A percentile compares a stretch with the other conserved stretches of the same genome.
These are phyloP conservation scores for Clarireedia monteithiana DNA, from an alignment of 2,329 filamentous ascomycete species.

Conservation along the genomic window DNA sequence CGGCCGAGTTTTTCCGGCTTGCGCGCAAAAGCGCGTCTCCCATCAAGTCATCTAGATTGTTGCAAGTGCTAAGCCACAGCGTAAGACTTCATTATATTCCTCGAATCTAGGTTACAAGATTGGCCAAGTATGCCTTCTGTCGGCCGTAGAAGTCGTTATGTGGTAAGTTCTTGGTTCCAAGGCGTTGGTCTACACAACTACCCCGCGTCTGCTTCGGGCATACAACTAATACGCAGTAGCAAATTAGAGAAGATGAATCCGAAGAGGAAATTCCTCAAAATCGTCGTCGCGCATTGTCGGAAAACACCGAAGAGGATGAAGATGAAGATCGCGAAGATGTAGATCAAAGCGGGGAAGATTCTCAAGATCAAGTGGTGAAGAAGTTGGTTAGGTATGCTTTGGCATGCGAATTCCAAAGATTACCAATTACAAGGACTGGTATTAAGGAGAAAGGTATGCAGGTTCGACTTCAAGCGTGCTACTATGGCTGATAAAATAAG, in stretches of 20 bases:
- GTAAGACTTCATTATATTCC: not conserved
- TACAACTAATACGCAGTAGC: conserved; percentile 14
- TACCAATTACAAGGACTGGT: conserved; percentile 51
- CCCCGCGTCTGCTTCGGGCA: not conserved
- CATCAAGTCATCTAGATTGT: too few species aligned
- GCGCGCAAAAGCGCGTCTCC: not conserved
- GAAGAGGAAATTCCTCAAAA: conserved; percentile 20
- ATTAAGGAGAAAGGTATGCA: conserved; percentile 54
- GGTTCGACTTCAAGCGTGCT: not conserved
- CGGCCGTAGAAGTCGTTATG: not conserved
- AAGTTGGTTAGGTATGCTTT: conserved; percentile 62
- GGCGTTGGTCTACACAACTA: not conserved
- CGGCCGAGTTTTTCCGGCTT: not conserved
- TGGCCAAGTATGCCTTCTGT: not conserved
- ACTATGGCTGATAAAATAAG: conserved; percentile 10
- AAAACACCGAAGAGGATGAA: conserved; percentile 24
- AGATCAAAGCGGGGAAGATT: conserved; percentile 19
- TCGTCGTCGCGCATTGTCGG: conserved; percentile 13
- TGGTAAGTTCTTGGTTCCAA: not conserved
- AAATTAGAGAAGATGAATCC: conserved; percentile 19
- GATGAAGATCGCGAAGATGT: conserved; percentile 18
- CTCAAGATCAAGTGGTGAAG: conserved; percentile 46
- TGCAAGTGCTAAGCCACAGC: too few species aligned
- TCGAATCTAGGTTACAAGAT: not conserved
- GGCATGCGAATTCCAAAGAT: conserved; percentile 56